Evolutionary conservation across 1,139 yeast genomes (phyloP), one percentile per base, ranked within the genome.

Genomic region (Sugiyamaella grinbergsii): DNA sequence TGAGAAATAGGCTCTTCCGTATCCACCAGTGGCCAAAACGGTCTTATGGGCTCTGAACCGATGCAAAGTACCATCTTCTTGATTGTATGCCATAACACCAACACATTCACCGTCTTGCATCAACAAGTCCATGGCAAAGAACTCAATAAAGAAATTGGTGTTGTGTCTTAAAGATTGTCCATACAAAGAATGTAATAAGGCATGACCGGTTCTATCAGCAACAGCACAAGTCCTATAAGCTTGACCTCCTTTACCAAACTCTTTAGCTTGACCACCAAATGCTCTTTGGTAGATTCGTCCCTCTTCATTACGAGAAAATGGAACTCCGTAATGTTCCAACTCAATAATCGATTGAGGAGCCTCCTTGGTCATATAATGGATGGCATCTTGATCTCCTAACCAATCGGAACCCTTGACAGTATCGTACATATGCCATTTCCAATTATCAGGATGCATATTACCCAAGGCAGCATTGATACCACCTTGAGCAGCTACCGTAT

Each of bases 341-440:
- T 93, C 98, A 64, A 91, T 90, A 66, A 93, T 93, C 46, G 97
- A 86, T 62, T 83, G 82, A 43, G 98, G 97, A 20, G 98, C 98
- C 74, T 93, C 98, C 71, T 91, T 84, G 57, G 98, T 91, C 98
- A 93, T 93, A 77, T 93, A 93, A 74, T 93, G 98, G 70, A 93
- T 93, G 52, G 98, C 96, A 69, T 93, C 98, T 76, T 93, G 98
- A 75, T 93, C 98, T 65, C 98, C 98, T 58, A 93, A 82, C 98
- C 98, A 93, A 76, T 93, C 98, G n/a, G 97, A 90, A 59, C 98
- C 98, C 76, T 93, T 93, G 65, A 93, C 98, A 66, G 98, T 93
- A 69, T 93, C 98, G 74, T 91, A 91, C 96, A 93, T 91, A 74
- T 93, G 98, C 98, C 98, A 93, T 72, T 88, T 94, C 98, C 98